Evolutionary conservation across 2,329 filamentous ascomycete species (phyloP).

Genomic region (Hymenoscyphus albidus): DNA sequence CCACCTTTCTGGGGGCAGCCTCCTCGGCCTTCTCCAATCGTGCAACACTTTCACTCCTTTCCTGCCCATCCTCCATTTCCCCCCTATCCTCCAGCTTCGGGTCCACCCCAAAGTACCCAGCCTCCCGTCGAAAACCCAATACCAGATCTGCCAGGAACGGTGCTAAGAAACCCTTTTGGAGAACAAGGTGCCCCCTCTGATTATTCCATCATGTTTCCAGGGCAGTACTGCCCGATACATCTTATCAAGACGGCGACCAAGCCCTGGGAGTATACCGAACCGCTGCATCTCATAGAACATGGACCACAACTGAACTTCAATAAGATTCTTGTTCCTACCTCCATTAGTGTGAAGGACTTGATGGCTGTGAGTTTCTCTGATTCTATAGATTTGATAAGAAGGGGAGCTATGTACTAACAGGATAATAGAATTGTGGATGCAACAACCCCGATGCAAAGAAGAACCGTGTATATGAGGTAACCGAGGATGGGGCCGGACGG

Average conservation of each 20-base stretch:
- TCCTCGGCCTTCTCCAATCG: neutral
- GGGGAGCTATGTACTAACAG: neutral
- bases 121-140: neutral
- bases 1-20: neutral
- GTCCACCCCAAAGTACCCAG: neutral
- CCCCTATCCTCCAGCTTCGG: neutral
- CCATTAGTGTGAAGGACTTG: constrained; percentile 52
- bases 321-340: constrained; percentile 47
- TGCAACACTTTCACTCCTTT: neutral
- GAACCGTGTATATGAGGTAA: constrained; percentile 55
- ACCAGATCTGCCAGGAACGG: neutral
- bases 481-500: constrained; percentile 50
- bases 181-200: constrained; percentile 50
- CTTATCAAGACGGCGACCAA: constrained; percentile 45
- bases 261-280: constrained; percentile 47
- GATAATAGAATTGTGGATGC: constrained; percentile 49
- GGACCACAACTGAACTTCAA: constrained; percentile 43
- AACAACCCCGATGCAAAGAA: constrained; percentile 47
- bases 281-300: constrained; percentile 35
- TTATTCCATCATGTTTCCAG: constrained; percentile 59
- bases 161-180: no score
- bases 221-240: constrained; percentile 54
- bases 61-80: neutral
- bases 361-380: constrained; percentile 48
- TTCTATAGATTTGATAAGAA: constrained; percentile 26